phyloP scores from a whole-genome alignment of 768 basidiomycete genomes.

The Omphalotus guepiniiformis region DNA sequence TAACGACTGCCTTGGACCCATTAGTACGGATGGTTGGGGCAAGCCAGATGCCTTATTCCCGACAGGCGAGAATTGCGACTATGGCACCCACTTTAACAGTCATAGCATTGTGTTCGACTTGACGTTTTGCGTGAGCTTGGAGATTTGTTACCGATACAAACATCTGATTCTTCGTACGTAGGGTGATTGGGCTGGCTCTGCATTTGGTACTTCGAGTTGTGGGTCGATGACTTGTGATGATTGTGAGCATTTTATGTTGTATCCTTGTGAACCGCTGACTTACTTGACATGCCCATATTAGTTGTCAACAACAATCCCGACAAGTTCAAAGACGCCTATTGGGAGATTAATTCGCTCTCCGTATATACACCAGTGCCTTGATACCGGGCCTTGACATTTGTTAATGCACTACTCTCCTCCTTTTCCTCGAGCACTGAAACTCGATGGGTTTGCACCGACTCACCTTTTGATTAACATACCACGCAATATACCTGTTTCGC shows the following conservation, averaged over 20 bases:
- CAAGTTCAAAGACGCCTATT: conserved; percentile 61
- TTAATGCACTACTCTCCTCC: too few relatives aligned
- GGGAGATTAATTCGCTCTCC: conserved; percentile 60
- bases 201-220: conserved; percentile 39
- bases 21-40: conserved; percentile 35
- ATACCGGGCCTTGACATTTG: too few relatives aligned
- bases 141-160: neutral
- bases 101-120: conserved; percentile 55
- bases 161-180: conserved; percentile 16
- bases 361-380: conserved; percentile 37
- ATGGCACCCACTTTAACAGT: conserved; percentile 45
- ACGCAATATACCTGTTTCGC: too few relatives aligned
- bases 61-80: conserved; percentile 39
- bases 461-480: too few relatives aligned
- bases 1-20: conserved; percentile 3
- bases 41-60: conserved; percentile 47
- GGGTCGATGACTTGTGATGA: conserved; percentile 33
- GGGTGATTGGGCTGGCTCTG: conserved; percentile 53
- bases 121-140: conserved; percentile 52
- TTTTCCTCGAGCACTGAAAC: too few relatives aligned
- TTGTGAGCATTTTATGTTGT: conserved; percentile 36
- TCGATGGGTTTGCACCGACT: too few relatives aligned
- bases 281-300: conserved; percentile 22
- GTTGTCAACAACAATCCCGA: conserved; percentile 57
- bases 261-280: neutral